Percentiles rank a stretch among this genome's conserved stretches.
Evolutionary conservation across 2,329 filamentous ascomycete species (phyloP).

Genomic region (Thielaviopsis musarum): DNA sequence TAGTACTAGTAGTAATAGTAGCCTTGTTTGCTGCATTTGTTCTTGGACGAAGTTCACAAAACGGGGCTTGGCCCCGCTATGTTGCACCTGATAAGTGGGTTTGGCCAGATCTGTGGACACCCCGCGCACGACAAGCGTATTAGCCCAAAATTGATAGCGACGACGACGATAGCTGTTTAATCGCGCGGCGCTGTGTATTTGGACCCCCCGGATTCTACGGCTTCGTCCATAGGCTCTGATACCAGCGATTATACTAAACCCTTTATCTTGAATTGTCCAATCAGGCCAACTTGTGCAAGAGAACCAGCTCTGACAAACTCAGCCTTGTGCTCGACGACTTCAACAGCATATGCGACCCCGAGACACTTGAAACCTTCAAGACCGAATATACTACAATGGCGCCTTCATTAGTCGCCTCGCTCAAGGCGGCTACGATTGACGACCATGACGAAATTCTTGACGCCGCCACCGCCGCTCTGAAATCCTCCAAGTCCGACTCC

Average conservation of each 20-base stretch:
- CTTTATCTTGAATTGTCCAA: background rate
- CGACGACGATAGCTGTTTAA: background rate
- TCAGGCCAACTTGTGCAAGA: background rate
- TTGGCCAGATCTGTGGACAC: background rate
- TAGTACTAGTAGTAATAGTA: background rate
- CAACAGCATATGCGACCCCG: background rate
- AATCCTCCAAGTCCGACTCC: slow-evolving; percentile 39
- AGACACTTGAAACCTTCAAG: background rate
- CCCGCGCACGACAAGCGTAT: background rate
- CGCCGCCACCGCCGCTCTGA: slow-evolving; percentile 43
- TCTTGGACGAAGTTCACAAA: background rate
- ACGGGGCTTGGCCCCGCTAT: background rate
- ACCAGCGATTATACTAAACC: background rate
- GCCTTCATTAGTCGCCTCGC: slow-evolving; percentile 28
- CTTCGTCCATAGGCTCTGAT: background rate
- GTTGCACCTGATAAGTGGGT: background rate
- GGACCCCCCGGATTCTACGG: background rate
- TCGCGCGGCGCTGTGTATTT: background rate
- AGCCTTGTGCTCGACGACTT: background rate
- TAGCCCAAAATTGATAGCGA: background rate
- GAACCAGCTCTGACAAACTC: background rate
- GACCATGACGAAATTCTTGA: slow-evolving; percentile 62
- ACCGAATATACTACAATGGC: background rate
- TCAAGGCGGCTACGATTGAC: slow-evolving; percentile 38
- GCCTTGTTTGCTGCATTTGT: background rate